Percentiles rank a stretch among this genome's conserved stretches.
Conservation (phyloP, 805 yeast species). For the Spathaspora sp. region DNA sequence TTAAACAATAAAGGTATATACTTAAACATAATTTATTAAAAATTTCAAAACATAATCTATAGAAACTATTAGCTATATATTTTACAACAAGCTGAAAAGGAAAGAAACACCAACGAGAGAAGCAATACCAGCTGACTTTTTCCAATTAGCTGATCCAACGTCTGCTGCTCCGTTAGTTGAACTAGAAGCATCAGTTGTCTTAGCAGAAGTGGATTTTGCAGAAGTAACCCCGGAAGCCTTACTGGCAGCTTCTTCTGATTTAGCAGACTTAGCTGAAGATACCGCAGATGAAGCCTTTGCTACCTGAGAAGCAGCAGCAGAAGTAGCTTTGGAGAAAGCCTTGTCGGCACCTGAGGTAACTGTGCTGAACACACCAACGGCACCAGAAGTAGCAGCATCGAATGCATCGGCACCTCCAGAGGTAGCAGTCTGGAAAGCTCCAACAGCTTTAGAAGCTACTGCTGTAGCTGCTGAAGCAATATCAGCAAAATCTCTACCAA, state of each 20-base stretch:
- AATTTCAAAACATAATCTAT: background rate
- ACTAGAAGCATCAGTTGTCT: slow-evolving; percentile 5
- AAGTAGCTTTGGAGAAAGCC: background rate
- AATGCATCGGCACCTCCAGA: slow-evolving; percentile 12
- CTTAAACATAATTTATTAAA: background rate
- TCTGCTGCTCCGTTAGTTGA: slow-evolving; percentile 7
- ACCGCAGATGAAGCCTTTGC: slow-evolving; percentile 9
- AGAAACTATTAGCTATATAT: background rate
- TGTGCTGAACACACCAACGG: slow-evolving; percentile 8
- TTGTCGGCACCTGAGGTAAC: slow-evolving; percentile 11
- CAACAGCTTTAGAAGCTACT: slow-evolving; percentile 9
- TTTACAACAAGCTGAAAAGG: background rate
- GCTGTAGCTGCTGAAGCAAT: slow-evolving; percentile 1
- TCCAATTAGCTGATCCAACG: slow-evolving; percentile 1
- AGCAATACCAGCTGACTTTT: slow-evolving; percentile 4
- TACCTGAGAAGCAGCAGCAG: slow-evolving; percentile 9
- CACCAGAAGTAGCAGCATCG: slow-evolving; percentile 8
- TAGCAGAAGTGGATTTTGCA: slow-evolving; percentile 6
- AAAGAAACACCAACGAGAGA: background rate
- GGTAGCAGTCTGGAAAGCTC: slow-evolving; percentile 10
- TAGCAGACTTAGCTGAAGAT: background rate
- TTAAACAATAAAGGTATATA: too few relatives aligned
- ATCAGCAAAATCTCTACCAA: slow-evolving; percentile 6
- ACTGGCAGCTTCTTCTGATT: background rate
- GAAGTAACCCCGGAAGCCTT: background rate